A percentile compares a stretch with the other conserved stretches of the same genome.
These are phyloP conservation scores for Suillus discolor DNA, from an alignment of 768 basidiomycete genomes.

Conservation along the genomic window DNA sequence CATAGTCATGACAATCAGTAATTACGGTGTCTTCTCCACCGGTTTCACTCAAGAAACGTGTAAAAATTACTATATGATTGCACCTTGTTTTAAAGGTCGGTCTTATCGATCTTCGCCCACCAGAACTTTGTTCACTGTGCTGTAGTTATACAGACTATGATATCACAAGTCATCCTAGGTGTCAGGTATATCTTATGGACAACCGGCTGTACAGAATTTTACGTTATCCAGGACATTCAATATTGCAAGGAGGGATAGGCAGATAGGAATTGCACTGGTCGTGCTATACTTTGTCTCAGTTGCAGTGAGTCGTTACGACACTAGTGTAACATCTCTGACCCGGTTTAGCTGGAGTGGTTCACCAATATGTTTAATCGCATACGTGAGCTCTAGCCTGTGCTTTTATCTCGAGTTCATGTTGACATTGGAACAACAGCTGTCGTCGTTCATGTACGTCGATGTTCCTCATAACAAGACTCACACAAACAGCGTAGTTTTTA, in stretches of 20 bases:
- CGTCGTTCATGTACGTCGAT: slow-evolving; percentile 21
- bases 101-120: not conserved
- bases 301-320: slow-evolving; percentile 37
- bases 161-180: slow-evolving; percentile 67
- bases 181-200: slow-evolving; percentile 44
- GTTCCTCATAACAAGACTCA: not conserved
- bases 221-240: slow-evolving; percentile 54
- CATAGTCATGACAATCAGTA: slow-evolving; percentile 50
- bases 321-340: not conserved
- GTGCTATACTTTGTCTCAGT: slow-evolving; percentile 42
- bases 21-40: slow-evolving; percentile 58
- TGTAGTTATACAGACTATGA: slow-evolving; percentile 61
- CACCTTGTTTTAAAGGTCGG: slow-evolving; percentile 67
- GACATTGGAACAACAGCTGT: slow-evolving; percentile 22
- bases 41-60: slow-evolving; percentile 53
- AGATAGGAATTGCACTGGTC: slow-evolving; percentile 42
- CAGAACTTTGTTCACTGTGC: slow-evolving; percentile 8
- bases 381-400: slow-evolving; percentile 40
- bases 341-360: slow-evolving; percentile 56
- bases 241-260: slow-evolving; percentile 49
- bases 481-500: slow-evolving; percentile 17
- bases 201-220: not conserved
- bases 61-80: slow-evolving; percentile 47
- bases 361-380: slow-evolving; percentile 52
- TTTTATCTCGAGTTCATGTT: slow-evolving; percentile 9